These are phyloP conservation scores for Acephala macrosclerotiorum DNA, from an alignment of 2,329 filamentous ascomycete genomes.

Conservation along the genomic window DNA sequence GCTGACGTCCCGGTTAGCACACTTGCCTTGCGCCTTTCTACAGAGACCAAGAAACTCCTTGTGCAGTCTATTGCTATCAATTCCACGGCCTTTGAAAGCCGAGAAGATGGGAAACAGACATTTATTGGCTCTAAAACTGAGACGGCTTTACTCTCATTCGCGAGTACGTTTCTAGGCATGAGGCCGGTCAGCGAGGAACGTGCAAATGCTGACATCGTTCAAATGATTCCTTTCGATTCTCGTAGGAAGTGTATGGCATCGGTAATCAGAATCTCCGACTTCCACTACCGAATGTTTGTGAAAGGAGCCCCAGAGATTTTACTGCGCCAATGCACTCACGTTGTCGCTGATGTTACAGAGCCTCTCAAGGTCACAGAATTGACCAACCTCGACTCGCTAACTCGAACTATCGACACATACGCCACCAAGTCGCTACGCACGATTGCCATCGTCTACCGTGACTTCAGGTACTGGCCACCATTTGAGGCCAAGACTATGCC, in stretches of 20 bases:
- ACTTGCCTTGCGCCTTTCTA: slow-evolving; percentile 38
- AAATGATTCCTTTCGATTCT: slow-evolving; percentile 52
- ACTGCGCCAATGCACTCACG: slow-evolving; percentile 50
- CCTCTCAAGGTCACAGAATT: slow-evolving; percentile 60
- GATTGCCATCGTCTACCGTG: slow-evolving; percentile 76
- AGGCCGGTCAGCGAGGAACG: slow-evolving; percentile 66
- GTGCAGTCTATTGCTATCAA: slow-evolving; percentile 72
- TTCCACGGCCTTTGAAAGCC: slow-evolving; percentile 73
- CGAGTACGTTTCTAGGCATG: slow-evolving; percentile 70
- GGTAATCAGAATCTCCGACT: slow-evolving; percentile 59
- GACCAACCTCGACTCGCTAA: slow-evolving; percentile 62
- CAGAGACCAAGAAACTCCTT: slow-evolving; percentile 50
- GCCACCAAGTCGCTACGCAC: slow-evolving; percentile 75
- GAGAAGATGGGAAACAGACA: slow-evolving; percentile 62
- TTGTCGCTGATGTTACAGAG: slow-evolving; percentile 65
- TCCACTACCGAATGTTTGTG: slow-evolving; percentile 54
- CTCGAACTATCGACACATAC: slow-evolving; percentile 65
- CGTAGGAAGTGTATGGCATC: slow-evolving; percentile 73
- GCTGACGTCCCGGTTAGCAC: too few relatives aligned
- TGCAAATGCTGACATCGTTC: slow-evolving; percentile 64
- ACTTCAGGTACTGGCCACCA: slow-evolving; percentile 75
- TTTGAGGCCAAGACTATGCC: slow-evolving; percentile 59
- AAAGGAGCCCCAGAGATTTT: slow-evolving; percentile 63
- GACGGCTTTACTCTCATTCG: slow-evolving; percentile 75
- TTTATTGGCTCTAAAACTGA: slow-evolving; percentile 83